Evolutionary conservation across 108 stramenopile species (phyloP), one percentile per base, ranked within the genome.

Genomic region (Poteriospumella lacustris): DNA sequence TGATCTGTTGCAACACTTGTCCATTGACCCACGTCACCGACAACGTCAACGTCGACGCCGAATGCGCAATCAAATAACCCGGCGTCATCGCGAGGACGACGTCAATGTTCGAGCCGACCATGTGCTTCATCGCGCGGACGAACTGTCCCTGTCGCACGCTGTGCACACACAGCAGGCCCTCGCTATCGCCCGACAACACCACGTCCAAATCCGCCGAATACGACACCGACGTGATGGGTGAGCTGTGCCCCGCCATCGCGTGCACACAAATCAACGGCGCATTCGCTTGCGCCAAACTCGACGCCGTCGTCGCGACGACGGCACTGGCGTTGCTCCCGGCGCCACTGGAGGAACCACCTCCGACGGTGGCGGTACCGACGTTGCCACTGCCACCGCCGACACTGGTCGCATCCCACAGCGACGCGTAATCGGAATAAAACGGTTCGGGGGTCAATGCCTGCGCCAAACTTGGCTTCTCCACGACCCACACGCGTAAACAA

Each of bases 401-500:
- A n/a, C n/a, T n/a, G n/a, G n/a, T n/a, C n/a, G n/a, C n/a, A n/a
- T n/a, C n/a, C n/a, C n/a, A n/a, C n/a, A n/a, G n/a, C n/a, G n/a
- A n/a, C 31, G 40, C 43, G 39, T 60, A 42, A 12, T 24, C 64
- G 40, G 58, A 29, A 43, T 42, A 70, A 3, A 24, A 40, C 2
- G 42, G 19, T 3, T 52, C 40, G n/a, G 69, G 70, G 15, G 39
- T 76, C 52, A 85, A 41, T 33, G 82, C 80, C 0, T 68, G 41
- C 28, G 79, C 84, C 76, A 83, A 59, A 2, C 39, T 26, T 28
- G 60, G 28, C 38, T 85, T 78, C 15, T 80, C 80, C 60, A 83
- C 79, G 36, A 83, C 82, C 84, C 84, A 85, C 1, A 85, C 82
- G 34, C 82, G 58, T 58, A 78, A 82, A 19, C 81, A 80, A 40